Evolutionary conservation across 768 basidiomycete species (phyloP), one percentile per base, ranked within the genome.

Genomic region (Sarcomyxa edulis): DNA sequence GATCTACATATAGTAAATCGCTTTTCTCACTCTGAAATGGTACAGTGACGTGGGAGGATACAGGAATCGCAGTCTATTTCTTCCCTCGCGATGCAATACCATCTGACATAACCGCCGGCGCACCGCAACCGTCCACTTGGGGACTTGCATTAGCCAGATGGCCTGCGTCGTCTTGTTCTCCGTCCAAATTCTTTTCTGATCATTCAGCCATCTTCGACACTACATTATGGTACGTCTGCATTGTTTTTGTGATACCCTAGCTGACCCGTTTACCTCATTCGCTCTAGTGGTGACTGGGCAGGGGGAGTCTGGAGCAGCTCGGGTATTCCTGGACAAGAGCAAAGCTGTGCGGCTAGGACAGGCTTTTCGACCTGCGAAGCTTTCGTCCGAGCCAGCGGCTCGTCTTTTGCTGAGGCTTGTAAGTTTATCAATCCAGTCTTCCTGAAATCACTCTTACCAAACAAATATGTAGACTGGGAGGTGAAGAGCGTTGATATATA

Each of bases 191-290:
- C 69, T 95, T 95, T 66, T 70, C 71, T 44, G 64, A 80, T 39
- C 85, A 95, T 54, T 72, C 72, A 29, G 76, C 71, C 24, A 88
- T 93, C 51, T 88, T 94, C 49, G 84, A 92, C 55, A 92, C 85
- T 24, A 91, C 90, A 14, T 65, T 93, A 36, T 90, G 89, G 81
- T 84, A 53, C 37, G 74, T 50, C 23, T 7, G 44, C 41, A 43
- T 48, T 48, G 47, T 39, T 41, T 44, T 35, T 20, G 10, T 39
- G 23, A 12, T 21, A 25, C n/a, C 4, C 9, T 25, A 21, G 11
- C n/a, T 14, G 14, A 23, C 24, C 35, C 15, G 19, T 23, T 18
- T 50, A 36, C 16, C 12, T 25, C 14, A n/a, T 5, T 35, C 23
- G 16, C 22, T 39, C 23, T 44, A 84, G 88, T 50, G 92, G 92